Conservation (phyloP, 1,284 basidiomycete species). For the Cutaneotrichosporon mucoides region DNA sequence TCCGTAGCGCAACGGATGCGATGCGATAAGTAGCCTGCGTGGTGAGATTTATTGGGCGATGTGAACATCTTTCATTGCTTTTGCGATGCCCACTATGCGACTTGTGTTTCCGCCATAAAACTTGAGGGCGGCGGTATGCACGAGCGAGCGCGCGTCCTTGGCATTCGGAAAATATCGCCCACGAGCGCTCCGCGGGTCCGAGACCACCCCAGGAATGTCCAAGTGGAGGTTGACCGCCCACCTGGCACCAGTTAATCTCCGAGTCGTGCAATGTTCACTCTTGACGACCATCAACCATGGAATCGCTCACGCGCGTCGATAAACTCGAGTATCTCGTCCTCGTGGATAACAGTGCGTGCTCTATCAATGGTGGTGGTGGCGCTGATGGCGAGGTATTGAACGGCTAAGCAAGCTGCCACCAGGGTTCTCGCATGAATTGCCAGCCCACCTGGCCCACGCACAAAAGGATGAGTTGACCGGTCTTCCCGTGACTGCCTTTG, state of each 20-base stretch:
- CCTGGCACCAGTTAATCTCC: slow-evolving; percentile 28
- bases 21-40: too few relatives aligned
- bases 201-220: background rate
- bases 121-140: too few relatives aligned
- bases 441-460: slow-evolving; percentile 55
- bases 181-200: background rate
- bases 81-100: too few relatives aligned
- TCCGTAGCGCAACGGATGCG: too few relatives aligned
- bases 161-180: background rate
- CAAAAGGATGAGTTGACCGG: slow-evolving; percentile 56
- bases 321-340: slow-evolving; percentile 39
- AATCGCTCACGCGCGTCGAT: slow-evolving; percentile 25
- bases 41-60: too few relatives aligned
- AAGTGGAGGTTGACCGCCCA: slow-evolving; percentile 31
- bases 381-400: slow-evolving; percentile 11
- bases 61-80: too few relatives aligned
- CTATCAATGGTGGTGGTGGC: too few relatives aligned
- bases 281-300: background rate
- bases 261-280: too few relatives aligned
- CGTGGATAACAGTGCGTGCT: slow-evolving; percentile 37
- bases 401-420: slow-evolving; percentile 74
- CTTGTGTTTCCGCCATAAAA: too few relatives aligned
- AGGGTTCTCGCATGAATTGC: slow-evolving; percentile 68
- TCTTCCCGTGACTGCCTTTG: slow-evolving; percentile 64
- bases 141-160: background rate